Evolutionary conservation across 2,329 filamentous ascomycete species (phyloP).

Genomic region (Botryosphaeria agaves): DNA sequence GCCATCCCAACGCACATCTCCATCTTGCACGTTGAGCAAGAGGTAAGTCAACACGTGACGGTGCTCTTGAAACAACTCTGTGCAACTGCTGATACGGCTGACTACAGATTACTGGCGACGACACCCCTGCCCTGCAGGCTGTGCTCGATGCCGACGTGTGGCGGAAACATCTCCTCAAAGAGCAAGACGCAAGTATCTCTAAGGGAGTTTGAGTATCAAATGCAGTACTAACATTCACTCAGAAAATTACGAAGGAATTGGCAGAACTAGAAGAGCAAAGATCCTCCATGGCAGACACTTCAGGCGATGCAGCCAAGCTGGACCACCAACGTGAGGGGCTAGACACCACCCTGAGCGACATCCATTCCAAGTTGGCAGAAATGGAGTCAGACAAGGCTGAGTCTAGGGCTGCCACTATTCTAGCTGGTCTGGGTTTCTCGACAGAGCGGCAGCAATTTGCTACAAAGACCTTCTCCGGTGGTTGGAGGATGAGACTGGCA

Average conservation of each 20-base stretch:
- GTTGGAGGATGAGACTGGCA: conserved; percentile 97
- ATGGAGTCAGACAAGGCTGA: conserved; percentile 99
- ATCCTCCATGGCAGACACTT: conserved; percentile 73
- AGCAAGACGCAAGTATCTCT: conserved; percentile 54
- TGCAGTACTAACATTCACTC: conserved; percentile 5
- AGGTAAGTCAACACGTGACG: conserved; percentile 42
- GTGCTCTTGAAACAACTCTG: conserved; percentile 3
- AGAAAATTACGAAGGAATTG: conserved; percentile 63
- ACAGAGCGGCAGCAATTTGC: conserved; percentile 78
- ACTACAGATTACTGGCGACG: conserved; percentile 70
- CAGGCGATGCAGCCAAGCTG: conserved; percentile 67
- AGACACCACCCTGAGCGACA: conserved; percentile 77
- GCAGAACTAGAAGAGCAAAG: conserved; percentile 62
- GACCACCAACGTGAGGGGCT: conserved; percentile 80
- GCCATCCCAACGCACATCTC: conserved; percentile 94
- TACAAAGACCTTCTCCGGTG: conserved; percentile 96
- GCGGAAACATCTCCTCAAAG: conserved; percentile 83
- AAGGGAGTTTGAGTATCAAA: neutral
- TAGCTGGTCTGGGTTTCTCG: conserved; percentile 94
- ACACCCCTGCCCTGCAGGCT: conserved; percentile 85
- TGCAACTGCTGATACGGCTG: neutral
- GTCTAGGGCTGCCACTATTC: conserved; percentile 82
- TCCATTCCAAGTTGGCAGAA: conserved; percentile 81
- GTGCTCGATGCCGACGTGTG: conserved; percentile 96
- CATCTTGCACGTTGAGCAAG: conserved; percentile 97